Evolutionary conservation across 2,329 filamentous ascomycete species (phyloP).

Genomic region (Daldinia sp.): DNA sequence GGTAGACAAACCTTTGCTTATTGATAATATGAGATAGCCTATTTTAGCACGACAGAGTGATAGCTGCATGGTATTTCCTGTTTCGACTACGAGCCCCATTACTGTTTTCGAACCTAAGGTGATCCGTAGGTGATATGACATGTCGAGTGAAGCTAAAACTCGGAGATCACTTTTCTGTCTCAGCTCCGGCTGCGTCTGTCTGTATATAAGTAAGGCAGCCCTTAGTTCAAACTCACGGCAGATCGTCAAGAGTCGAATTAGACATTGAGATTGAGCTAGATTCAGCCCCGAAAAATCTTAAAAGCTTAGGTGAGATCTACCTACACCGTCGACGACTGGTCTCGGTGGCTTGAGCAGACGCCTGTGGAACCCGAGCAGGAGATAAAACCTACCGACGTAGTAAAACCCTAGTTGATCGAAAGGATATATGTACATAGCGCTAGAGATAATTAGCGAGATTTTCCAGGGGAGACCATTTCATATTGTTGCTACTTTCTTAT

Average conservation of each 20-base stretch:
- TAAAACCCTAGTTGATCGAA: conserved; percentile 14
- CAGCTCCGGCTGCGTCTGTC: background rate
- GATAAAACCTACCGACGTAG: background rate
- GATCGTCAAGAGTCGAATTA: conserved; percentile 15
- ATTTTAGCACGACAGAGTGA: conserved; percentile 3
- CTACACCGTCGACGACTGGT: conserved; percentile 5
- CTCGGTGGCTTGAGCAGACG: conserved; percentile 12
- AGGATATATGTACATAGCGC: background rate
- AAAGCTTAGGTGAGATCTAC: conserved; percentile 27
- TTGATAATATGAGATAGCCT: background rate
- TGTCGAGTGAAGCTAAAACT: background rate
- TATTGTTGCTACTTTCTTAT: no score
- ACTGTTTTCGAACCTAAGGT: background rate
- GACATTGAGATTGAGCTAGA: conserved; percentile 17
- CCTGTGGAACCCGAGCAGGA: background rate
- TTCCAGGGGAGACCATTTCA: no score
- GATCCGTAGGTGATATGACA: background rate
- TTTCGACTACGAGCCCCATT: conserved; percentile 1
- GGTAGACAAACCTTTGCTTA: conserved; percentile 17
- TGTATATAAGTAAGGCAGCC: no score
- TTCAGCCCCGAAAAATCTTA: conserved; percentile 16
- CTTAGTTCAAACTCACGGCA: background rate
- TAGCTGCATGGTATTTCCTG: background rate
- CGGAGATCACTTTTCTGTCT: background rate
- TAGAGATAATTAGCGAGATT: background rate